These are phyloP conservation scores for Fomitopsis pinicola DNA, from an alignment of 1,284 basidiomycete genomes.

Conservation along the genomic window DNA sequence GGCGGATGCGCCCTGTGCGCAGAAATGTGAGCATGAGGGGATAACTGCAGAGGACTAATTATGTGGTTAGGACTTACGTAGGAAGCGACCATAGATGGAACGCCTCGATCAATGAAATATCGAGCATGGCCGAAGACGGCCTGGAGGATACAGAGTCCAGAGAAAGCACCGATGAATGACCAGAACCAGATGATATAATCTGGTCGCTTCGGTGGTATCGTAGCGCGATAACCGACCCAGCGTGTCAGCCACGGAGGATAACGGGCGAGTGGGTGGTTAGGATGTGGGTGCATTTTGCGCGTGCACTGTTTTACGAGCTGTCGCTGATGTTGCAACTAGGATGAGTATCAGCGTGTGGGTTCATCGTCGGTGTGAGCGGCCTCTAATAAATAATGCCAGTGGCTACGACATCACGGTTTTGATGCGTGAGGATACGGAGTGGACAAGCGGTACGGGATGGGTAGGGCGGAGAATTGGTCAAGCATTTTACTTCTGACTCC, in stretches of 20 bases:
- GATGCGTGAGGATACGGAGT: too few species aligned
- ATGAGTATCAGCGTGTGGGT: too few species aligned
- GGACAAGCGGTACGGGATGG: too few species aligned
- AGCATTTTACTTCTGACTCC: too few species aligned
- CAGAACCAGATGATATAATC: slow-evolving; percentile 42
- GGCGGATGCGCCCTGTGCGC: slow-evolving; percentile 50
- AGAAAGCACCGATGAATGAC: slow-evolving; percentile 50
- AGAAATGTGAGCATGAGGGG: neutral
- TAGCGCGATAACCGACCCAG: slow-evolving; percentile 44
- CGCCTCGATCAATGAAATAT: slow-evolving; percentile 44
- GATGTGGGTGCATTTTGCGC: neutral
- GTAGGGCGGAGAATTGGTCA: too few species aligned
- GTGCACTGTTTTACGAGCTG: neutral
- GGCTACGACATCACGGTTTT: too few species aligned
- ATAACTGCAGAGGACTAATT: neutral
- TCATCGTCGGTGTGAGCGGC: too few species aligned
- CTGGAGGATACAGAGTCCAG: slow-evolving; percentile 52
- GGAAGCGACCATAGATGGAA: slow-evolving; percentile 47
- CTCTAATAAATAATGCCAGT: too few species aligned
- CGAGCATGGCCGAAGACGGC: slow-evolving; percentile 45
- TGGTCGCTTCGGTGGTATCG: slow-evolving; percentile 28
- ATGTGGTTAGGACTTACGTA: slow-evolving; percentile 32
- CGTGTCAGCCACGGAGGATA: slow-evolving; percentile 36
- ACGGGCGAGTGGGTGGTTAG: slow-evolving; percentile 25
- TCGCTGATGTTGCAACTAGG: neutral